These are phyloP conservation scores for Phialophora macrospora DNA, from an alignment of 2,329 filamentous ascomycete genomes.

Conservation along the genomic window DNA sequence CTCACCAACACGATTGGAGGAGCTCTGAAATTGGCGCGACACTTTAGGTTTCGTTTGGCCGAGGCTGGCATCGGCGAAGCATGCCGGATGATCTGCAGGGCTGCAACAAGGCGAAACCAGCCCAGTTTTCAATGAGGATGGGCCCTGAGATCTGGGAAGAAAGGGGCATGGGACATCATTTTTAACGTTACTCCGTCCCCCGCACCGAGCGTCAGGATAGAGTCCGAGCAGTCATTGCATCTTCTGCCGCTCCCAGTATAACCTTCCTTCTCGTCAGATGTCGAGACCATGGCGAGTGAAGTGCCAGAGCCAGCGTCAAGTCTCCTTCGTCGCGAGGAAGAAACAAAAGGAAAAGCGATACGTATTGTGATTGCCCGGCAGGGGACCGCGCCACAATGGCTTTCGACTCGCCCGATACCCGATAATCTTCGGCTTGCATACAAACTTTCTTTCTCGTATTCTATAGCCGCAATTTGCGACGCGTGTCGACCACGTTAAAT, in stretches of 20 bases:
- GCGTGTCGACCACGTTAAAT: not conserved
- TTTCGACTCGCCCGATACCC: conserved; percentile 5
- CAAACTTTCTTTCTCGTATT: conserved; percentile 18
- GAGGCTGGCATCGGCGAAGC: not conserved
- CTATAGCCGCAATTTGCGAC: conserved; percentile 8
- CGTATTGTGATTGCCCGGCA: not conserved
- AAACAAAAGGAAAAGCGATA: not conserved
- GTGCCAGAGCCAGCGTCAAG: not conserved
- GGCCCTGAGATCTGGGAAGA: not conserved
- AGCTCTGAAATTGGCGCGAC: not conserved
- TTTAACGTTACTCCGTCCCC: not conserved
- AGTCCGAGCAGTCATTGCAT: not conserved
- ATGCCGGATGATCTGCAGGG: not conserved
- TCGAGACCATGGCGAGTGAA: not conserved
- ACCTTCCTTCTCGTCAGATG: not conserved
- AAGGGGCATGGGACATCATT: not conserved
- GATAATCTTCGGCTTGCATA: not conserved
- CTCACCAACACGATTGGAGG: no score
- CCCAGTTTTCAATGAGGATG: no score
- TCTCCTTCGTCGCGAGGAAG: not conserved
- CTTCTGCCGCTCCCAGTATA: not conserved
- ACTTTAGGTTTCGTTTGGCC: not conserved
- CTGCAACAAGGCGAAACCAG: not conserved
- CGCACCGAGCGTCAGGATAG: not conserved
- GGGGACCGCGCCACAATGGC: not conserved